Conservation (phyloP, 768 basidiomycete genomes). For the Leucogyrophana mollusca region DNA sequence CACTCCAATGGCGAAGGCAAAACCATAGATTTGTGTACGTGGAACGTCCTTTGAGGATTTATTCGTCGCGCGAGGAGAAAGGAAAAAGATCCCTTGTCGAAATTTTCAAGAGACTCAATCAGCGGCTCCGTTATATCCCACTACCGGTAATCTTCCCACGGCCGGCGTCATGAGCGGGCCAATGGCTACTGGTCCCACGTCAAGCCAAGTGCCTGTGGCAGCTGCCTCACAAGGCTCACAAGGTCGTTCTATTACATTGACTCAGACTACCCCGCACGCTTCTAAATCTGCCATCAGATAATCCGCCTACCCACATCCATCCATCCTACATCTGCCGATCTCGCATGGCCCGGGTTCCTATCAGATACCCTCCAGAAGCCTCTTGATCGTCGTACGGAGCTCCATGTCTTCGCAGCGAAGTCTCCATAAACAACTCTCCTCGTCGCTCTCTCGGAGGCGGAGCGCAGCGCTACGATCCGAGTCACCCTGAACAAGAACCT, state of each 20-base stretch:
- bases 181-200: too few species aligned
- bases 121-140: too few species aligned
- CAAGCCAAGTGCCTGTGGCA: too few species aligned
- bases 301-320: background rate
- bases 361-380: conserved; percentile 29
- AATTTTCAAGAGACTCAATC: conserved; percentile 3
- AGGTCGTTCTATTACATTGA: too few species aligned
- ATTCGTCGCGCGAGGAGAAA: conserved; percentile 9
- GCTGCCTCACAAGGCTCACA: too few species aligned
- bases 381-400: conserved; percentile 45
- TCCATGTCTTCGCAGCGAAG: conserved; percentile 50
- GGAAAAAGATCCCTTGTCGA: conserved; percentile 12
- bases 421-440: conserved; percentile 73
- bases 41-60: conserved; percentile 9
- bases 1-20: conserved; percentile 38
- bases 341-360: background rate
- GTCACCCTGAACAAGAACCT: conserved; percentile 46
- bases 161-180: too few species aligned
- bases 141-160: too few species aligned
- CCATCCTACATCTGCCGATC: background rate
- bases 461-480: conserved; percentile 36
- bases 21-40: conserved; percentile 51
- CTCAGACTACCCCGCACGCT: too few species aligned
- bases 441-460: conserved; percentile 62
- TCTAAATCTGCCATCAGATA: conserved; percentile 1